Evolutionary conservation across 306 rosid genomes (phyloP).

Genomic region (Adenanthera pavonina): DNA sequence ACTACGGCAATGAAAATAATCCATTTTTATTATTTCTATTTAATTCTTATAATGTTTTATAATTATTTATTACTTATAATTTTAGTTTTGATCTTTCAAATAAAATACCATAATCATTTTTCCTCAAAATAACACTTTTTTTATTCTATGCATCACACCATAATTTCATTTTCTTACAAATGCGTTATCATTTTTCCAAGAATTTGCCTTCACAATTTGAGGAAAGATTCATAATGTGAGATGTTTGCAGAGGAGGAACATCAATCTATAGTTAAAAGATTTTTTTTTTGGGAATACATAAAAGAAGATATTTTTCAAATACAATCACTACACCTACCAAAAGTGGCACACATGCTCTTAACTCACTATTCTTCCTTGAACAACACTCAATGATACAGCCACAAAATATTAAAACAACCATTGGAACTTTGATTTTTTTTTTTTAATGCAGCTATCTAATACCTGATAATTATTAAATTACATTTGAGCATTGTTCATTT

Average conservation of each 20-base stretch:
- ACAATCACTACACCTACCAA: conserved; percentile 5
- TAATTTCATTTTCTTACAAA: neutral
- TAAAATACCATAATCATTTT: too few species aligned
- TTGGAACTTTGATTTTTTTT: neutral
- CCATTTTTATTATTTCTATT: too few species aligned
- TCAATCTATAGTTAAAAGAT: neutral
- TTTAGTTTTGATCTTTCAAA: too few species aligned
- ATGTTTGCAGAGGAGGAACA: conserved; percentile 33
- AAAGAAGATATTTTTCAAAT: neutral
- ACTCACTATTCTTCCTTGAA: neutral
- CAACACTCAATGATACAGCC: conserved; percentile 5
- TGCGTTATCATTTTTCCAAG: neutral
- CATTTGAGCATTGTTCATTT: too few species aligned
- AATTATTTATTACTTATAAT: too few species aligned
- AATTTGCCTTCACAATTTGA: neutral
- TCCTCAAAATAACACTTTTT: too few species aligned
- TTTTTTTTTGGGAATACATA: neutral
- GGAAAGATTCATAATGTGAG: conserved; percentile 19
- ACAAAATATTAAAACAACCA: neutral
- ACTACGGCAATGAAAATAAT: too few species aligned
- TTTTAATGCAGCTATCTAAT: too few species aligned
- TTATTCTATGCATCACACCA: neutral
- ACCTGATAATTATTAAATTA: too few species aligned
- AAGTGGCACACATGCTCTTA: neutral
- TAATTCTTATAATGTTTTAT: too few species aligned